Conservation (phyloP, 208 protist genomes). For the Herpetomonas muscarum region DNA sequence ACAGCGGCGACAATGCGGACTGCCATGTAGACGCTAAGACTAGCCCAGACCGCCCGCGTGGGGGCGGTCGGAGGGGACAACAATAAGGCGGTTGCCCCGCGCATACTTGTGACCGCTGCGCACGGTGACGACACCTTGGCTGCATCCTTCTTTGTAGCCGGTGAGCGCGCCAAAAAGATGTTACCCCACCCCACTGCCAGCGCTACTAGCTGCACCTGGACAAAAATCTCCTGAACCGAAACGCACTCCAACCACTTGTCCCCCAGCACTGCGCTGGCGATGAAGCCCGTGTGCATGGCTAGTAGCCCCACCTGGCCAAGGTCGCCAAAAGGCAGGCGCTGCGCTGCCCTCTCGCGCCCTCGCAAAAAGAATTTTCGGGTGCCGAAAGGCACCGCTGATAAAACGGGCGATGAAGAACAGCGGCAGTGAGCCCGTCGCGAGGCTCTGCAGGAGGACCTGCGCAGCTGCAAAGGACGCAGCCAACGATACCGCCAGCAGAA, state of each 20-base stretch:
- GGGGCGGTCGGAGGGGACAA: neutral
- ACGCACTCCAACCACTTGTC: neutral
- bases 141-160: no score
- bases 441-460: conserved; percentile 24
- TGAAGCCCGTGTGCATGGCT: conserved; percentile 4
- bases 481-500: conserved; percentile 33
- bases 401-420: conserved; percentile 53
- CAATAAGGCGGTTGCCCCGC: neutral
- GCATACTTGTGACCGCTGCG: no score
- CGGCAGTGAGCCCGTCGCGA: conserved; percentile 23
- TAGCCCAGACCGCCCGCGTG: neutral
- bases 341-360: neutral
- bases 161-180: neutral
- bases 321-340: neutral
- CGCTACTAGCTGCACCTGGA: neutral
- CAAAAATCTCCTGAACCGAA: neutral
- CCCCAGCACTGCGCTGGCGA: neutral
- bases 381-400: conserved; percentile 52
- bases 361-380: conserved; percentile 40
- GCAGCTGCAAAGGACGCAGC: conserved; percentile 25
- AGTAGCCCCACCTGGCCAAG: neutral
- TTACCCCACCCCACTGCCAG: neutral
- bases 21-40: neutral
- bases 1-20: conserved; percentile 4
- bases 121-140: no score